These are phyloP conservation scores for Pleurotus cornucopiae DNA, from an alignment of 768 basidiomycete species.

Conservation along the genomic window DNA sequence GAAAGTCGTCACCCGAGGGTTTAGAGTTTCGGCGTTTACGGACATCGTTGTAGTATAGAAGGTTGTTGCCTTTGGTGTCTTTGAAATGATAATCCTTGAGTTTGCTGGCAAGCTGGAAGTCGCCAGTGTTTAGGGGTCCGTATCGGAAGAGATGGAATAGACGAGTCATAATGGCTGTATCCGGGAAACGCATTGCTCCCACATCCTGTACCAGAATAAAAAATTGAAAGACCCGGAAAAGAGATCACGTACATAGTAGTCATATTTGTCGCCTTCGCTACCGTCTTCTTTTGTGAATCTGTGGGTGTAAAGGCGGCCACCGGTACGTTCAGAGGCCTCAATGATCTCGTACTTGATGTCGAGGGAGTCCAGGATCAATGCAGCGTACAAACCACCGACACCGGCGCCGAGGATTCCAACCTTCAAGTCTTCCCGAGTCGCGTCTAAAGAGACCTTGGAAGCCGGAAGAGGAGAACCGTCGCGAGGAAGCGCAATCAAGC, in stretches of 20 bases:
- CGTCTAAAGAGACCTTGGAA: neutral
- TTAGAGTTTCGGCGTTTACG: constrained; percentile 8
- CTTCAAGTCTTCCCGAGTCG: too few relatives aligned
- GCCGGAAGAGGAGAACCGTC: neutral
- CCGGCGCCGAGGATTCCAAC: constrained; percentile 35
- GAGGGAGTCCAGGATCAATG: constrained; percentile 39
- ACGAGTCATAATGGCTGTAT: constrained; percentile 25
- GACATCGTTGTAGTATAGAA: constrained; percentile 20
- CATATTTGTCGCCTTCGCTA: constrained; percentile 17
- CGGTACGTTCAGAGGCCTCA: constrained; percentile 35
- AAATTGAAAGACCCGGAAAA: neutral
- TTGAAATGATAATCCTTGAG: constrained; percentile 17
- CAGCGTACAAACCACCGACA: constrained; percentile 34
- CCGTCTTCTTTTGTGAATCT: constrained; percentile 21
- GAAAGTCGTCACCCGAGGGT: constrained; percentile 8
- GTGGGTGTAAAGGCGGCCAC: constrained; percentile 43
- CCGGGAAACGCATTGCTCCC: constrained; percentile 38
- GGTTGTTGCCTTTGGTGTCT: constrained; percentile 13
- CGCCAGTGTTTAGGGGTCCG: constrained; percentile 16
- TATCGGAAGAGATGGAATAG: constrained; percentile 25
- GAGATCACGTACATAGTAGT: constrained; percentile 29
- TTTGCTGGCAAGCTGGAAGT: constrained; percentile 13
- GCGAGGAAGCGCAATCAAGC: neutral
- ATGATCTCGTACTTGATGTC: constrained; percentile 40
- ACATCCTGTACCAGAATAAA: constrained; percentile 21